Evolutionary conservation across 2,329 filamentous ascomycete genomes (phyloP), one percentile per base, ranked within the genome.

Genomic region (Calonectria hongkongensis): DNA sequence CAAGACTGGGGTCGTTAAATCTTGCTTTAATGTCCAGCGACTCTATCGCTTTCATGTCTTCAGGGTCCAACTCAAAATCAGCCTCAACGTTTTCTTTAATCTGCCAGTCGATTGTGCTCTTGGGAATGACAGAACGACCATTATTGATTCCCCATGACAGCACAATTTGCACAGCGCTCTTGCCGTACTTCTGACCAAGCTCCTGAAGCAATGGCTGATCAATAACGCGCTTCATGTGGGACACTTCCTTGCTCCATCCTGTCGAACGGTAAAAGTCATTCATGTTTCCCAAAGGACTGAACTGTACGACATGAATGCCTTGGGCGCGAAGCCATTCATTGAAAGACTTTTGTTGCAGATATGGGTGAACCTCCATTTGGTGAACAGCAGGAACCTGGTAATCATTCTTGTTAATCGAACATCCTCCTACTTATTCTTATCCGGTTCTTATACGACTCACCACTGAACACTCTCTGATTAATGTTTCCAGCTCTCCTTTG

Each of bases 331-430:
- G 71, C 74, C 76, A 78, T 36, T 75, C 68, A 7, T 75, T 74
- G 5, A 78, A 78, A 0, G 25, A 8, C 45, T 74, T 72, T 33
- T 77, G 73, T 45, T 77, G 85, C 62, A 88, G 88, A 85, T 91
- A 91, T 56, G 90, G 90, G 82, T 92, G 90, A 8, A 91, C 86
- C 81, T 92, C 90, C 70, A 70, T 73, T 50, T 73, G 66, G 13
- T 73, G 73, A 82, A 75, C 73, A 21, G 75, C 71, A 36, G 75
- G 75, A 2, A 75, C 75, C 48, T 80, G 18, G 1, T 16, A n/a
- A 27, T 50, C n/a, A 47, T 48, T 39, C 25, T 28, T 45, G 58
- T 63, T 27, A 63, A 21, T 15, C 15, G 4, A 48, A 9, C 2
- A 13, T 21, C 12, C 28, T 51, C 30, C 6, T 54, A 1, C 5